phyloP scores from a whole-genome alignment of 2,329 filamentous ascomycete species.

The Helotiales sp. region DNA sequence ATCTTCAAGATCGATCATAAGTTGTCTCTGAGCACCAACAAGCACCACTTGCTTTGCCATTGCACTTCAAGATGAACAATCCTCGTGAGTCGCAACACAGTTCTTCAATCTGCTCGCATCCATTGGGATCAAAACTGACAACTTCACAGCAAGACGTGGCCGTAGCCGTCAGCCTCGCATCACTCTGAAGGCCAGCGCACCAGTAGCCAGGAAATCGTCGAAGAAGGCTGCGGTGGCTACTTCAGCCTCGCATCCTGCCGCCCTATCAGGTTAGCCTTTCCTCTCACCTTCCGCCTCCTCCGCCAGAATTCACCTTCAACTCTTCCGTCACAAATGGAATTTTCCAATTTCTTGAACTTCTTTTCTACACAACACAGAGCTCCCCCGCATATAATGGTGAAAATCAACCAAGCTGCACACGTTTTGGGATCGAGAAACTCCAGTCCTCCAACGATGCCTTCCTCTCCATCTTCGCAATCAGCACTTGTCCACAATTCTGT shows the following conservation, averaged over 20 bases:
- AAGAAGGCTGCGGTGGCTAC: not conserved
- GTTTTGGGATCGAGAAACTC: not conserved
- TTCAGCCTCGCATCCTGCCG: not conserved
- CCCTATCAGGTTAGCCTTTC: not conserved
- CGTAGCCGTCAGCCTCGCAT: not conserved
- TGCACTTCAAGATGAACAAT: not conserved
- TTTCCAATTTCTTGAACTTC: not conserved
- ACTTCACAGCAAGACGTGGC: constrained; percentile 2
- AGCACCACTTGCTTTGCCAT: not conserved
- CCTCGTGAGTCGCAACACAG: not conserved
- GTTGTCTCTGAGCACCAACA: not conserved
- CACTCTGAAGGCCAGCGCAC: not conserved
- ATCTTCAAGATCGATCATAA: not conserved
- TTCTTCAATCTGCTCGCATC: not conserved
- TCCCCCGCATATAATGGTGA: not conserved
- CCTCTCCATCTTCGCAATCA: not conserved
- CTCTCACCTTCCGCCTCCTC: not conserved
- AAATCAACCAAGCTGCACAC: not conserved
- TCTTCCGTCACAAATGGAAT: not conserved
- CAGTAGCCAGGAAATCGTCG: not conserved
- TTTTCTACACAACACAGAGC: not conserved
- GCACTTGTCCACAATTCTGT: not conserved
- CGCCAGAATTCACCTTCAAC: not conserved
- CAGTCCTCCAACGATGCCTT: not conserved
- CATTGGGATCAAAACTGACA: not conserved